Base-by-base conservation (phyloP, 208 protist species). In the Wallacemonas rigidus region DNA sequence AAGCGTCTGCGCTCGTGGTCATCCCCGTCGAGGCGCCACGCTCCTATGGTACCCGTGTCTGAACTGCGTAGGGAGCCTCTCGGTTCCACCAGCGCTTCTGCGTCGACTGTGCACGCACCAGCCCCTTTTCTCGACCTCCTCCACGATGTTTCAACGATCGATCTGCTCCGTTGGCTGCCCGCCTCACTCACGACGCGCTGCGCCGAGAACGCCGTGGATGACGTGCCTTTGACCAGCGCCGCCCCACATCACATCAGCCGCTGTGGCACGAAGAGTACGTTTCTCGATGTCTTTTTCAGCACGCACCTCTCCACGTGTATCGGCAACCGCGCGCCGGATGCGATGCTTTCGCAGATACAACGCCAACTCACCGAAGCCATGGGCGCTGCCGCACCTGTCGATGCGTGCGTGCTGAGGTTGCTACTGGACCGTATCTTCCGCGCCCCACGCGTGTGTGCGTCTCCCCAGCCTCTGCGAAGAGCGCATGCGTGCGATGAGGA, bases 321-420 rank as follows among this genome's bases (percentile, higher is more conserved):
- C 17, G 43, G 60, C 26, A 4, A 39, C 26, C 60, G 60, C 12
- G 4, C 41, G 3, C 40, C 8, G 7, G 60, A 65, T 48, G 60
- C 60, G 60, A 65, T 65, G 60, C 36, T 65, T n/a, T 53, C 40
- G 9, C 41, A 51, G 15, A 65, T 41, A n/a, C 12, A 36, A 8
- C 17, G 14, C 26, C 2, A 43, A 36, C 8, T 60, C 14, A 9
- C n/a, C 12, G 70, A 6, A 12, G 43, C 39, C 48, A 17, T 45
- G 40, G 38, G 41, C 40, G 40, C 57, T 3, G 57, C 41, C 55
- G 51, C 57, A 8, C 50, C 60, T 47, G 77, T 77, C n/a, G 71
- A 86, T 47, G 77, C 77, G n/a, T 70, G 73, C 4, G 63, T 86
- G 76, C 64, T 86, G 15, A 54, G 77, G 55, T 67, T 86, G 40